phyloP scores from a whole-genome alignment of 306 rosid species.

The Phaseolus lunatus region DNA sequence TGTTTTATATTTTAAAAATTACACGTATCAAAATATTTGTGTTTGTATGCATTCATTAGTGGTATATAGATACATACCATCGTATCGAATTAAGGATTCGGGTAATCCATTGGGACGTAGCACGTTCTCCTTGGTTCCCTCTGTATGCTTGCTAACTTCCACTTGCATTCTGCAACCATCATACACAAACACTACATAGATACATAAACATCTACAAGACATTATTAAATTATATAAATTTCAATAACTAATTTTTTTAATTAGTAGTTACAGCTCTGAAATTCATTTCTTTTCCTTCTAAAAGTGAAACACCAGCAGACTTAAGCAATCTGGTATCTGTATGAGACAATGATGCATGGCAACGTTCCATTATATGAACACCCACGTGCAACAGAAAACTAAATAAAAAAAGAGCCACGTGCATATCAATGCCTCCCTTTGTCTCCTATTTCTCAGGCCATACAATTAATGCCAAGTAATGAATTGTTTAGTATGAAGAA shows the following conservation, averaged over 20 bases:
- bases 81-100: slow-evolving; percentile 90
- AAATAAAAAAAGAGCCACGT: slow-evolving; percentile 35
- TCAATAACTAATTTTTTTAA: background rate
- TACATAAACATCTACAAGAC: background rate
- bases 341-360: background rate
- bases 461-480: slow-evolving; percentile 37
- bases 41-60: too few relatives aligned
- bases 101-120: slow-evolving; percentile 98
- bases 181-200: background rate
- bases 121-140: slow-evolving; percentile 86
- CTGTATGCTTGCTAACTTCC: slow-evolving; percentile 98
- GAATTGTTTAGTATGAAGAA: slow-evolving; percentile 22
- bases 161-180: slow-evolving; percentile 84
- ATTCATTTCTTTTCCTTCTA: background rate
- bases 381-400: background rate
- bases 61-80: slow-evolving; percentile 81
- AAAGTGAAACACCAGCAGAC: background rate
- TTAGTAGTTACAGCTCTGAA: background rate
- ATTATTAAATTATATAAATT: background rate
- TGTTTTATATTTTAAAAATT: too few relatives aligned
- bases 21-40: too few relatives aligned
- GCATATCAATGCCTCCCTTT: slow-evolving; percentile 2
- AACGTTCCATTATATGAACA: background rate
- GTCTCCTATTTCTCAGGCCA: background rate
- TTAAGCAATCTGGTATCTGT: background rate